Evolutionary conservation across 2,329 filamentous ascomycete species (phyloP).

Genomic region (Sporothrix luriei): DNA sequence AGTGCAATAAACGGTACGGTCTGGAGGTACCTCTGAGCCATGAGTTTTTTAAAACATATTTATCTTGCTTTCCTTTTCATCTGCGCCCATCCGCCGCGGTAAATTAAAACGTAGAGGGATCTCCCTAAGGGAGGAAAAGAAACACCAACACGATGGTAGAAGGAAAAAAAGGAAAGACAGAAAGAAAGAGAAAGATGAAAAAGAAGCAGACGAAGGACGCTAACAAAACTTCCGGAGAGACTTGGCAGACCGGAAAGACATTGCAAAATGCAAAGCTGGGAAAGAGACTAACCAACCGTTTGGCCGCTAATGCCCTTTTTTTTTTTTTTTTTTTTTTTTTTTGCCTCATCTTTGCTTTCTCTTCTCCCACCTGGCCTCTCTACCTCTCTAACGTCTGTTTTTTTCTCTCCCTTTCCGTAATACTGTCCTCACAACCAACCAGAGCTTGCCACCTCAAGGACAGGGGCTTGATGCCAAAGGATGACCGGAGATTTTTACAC

Average conservation of each 20-base stretch:
- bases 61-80: background rate
- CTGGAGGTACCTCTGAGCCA: background rate
- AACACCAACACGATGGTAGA: background rate
- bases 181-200: background rate
- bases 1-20: background rate
- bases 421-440: background rate
- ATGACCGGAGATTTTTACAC: background rate
- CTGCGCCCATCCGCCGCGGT: slow-evolving; percentile 12
- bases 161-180: background rate
- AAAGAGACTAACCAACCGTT: background rate
- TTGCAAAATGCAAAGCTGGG: background rate
- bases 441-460: slow-evolving; percentile 26
- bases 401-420: background rate
- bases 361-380: background rate
- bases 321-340: background rate
- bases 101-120: slow-evolving; percentile 19
- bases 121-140: slow-evolving; percentile 17
- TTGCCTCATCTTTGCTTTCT: background rate
- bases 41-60: background rate
- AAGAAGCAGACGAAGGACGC: background rate
- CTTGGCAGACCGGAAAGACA: background rate
- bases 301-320: background rate
- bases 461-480: slow-evolving; percentile 21
- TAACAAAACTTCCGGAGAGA: slow-evolving; percentile 2
- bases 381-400: background rate